Base-by-base conservation (phyloP, 768 basidiomycete species). In the Tulasnella sp. region DNA sequence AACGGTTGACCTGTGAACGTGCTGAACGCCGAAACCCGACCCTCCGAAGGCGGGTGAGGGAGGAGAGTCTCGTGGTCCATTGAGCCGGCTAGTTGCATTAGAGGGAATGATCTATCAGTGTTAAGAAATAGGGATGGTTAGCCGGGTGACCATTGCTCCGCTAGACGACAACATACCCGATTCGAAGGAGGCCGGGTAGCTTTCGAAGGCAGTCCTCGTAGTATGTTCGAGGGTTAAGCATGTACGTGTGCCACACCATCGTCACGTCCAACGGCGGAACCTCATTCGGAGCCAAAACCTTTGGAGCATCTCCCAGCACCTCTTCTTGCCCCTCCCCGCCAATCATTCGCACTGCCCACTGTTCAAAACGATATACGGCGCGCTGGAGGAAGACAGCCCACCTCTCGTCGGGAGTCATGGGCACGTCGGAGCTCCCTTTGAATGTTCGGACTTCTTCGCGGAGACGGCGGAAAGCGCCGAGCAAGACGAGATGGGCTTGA, bases 191-290 rank as follows among this genome's bases (percentile, higher is more conserved):
- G 20, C 75, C 55, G 29, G 35, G 23, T 1, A 69, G 35, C 40
- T 76, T 72, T 18, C 79, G 78, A 18, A 79, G 39, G 18, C 79
- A 77, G 37, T 81, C 80, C 55, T 81, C 80, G 40, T 74, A 77
- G 73, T 81, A 81, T 10, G 40, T 80, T 32, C 78, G 39, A 5
- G 82, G 82, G 35, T 81, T 80, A 10, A 77, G 61, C 57, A 77
- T 35, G 35, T 77, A 77, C 9, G 76, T 77, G 40, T 77, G 76
- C 76, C 76, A 77, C 0, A 77, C 61, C 76, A 77, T 77, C 18
- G 69, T 70, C n/a, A 81, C 81, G 35, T 82, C 82, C 1, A 81
- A 35, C 13, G 82, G 82, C 13, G 80, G 80, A 5, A 74, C n/a
- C 20, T 70, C 67, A 23, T 75, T 51, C n/a, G 35, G 15, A 18